These are phyloP conservation scores for Penicillium brasilianum DNA, from an alignment of 2,329 filamentous ascomycete species.

Conservation along the genomic window DNA sequence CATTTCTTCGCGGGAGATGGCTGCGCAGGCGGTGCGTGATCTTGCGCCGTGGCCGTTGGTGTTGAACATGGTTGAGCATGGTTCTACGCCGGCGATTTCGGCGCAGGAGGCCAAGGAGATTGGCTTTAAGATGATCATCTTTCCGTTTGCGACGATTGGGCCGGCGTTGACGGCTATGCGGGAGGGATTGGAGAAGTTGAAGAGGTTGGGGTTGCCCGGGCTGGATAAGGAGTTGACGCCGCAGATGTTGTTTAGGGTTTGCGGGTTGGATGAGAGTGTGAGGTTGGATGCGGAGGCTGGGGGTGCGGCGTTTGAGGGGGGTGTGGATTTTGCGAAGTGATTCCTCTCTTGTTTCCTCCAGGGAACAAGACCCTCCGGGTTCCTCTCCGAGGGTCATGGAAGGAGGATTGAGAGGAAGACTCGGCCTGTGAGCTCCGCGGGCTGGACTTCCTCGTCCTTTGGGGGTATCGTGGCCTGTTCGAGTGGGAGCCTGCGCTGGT, in stretches of 20 bases:
- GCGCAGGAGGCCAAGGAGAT: constrained; percentile 46
- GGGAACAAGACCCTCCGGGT: no score
- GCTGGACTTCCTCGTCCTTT: not conserved
- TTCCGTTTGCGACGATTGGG: constrained; percentile 47
- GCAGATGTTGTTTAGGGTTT: constrained; percentile 51
- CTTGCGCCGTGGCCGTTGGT: constrained; percentile 48
- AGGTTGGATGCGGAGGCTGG: constrained; percentile 48
- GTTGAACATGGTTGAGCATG: constrained; percentile 53
- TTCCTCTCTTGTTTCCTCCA: no score
- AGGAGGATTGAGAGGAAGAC: not conserved
- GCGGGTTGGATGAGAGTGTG: constrained; percentile 49
- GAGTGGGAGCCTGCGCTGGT: constrained; percentile 5
- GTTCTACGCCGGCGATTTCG: constrained; percentile 47
- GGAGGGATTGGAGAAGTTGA: constrained; percentile 44
- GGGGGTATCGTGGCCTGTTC: not conserved
- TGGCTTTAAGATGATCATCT: constrained; percentile 52
- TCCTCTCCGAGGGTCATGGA: not conserved
- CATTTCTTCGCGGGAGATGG: constrained; percentile 46
- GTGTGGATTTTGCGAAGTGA: constrained; percentile 36
- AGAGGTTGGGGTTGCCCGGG: constrained; percentile 41
- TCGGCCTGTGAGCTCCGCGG: not conserved
- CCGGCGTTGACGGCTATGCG: constrained; percentile 46
- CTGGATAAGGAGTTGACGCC: constrained; percentile 40
- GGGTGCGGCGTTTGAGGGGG: constrained; percentile 40
- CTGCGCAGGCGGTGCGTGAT: constrained; percentile 40